Conservation (phyloP, 2,329 filamentous ascomycete genomes). For the Curvularia eragrostidis region DNA sequence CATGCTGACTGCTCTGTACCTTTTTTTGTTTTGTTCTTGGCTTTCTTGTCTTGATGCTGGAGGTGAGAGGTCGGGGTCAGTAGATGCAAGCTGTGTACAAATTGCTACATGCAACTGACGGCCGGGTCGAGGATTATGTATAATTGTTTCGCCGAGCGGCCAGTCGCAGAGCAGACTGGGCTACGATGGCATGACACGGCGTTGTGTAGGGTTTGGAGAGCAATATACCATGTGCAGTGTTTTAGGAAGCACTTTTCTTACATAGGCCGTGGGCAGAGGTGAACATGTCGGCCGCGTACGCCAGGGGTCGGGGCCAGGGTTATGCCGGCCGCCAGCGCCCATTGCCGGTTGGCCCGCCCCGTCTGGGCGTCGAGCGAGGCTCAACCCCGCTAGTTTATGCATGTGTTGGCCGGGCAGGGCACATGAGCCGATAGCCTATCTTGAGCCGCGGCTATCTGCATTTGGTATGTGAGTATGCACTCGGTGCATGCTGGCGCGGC, state of each 20-base stretch:
- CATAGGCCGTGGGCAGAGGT: not conserved
- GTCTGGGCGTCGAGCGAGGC: not conserved
- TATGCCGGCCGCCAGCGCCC: not conserved
- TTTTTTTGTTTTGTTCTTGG: not conserved
- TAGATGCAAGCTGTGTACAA: constrained; percentile 16
- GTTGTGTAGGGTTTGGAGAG: constrained; percentile 16
- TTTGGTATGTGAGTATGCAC: not conserved
- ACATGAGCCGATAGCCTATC: constrained; percentile 4
- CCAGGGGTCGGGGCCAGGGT: not conserved
- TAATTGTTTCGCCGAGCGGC: not conserved
- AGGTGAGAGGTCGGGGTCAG: not conserved
- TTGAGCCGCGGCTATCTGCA: constrained; percentile 7
- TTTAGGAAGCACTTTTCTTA: not conserved
- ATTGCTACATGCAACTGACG: constrained; percentile 2
- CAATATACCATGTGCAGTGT: constrained; percentile 33
- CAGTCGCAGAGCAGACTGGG: not conserved
- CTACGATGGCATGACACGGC: constrained; percentile 22
- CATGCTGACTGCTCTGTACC: constrained; percentile 9
- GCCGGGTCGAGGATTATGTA: no score
- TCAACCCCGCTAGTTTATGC: constrained; percentile 20
- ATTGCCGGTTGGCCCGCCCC: no score
- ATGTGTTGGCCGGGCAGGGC: constrained; percentile 16
- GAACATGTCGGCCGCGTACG: not conserved
- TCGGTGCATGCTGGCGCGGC: not conserved
- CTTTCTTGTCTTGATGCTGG: not conserved